Base-by-base conservation (phyloP, 1,284 basidiomycete genomes). In the Irpex sp. region DNA sequence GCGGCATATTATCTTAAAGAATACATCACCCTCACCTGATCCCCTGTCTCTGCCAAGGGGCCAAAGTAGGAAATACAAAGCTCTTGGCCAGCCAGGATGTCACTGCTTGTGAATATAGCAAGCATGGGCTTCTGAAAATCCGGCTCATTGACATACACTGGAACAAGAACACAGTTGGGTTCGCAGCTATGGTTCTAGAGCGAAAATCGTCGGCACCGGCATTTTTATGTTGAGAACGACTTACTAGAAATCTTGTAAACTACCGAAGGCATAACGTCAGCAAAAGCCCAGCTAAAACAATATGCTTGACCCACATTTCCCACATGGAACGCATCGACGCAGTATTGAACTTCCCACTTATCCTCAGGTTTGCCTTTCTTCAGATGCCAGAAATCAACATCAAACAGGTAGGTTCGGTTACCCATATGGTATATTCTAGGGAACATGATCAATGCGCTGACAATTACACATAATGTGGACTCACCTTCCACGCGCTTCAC, bases 131-230 rank as follows among this genome's bases (percentile, higher is more conserved):
- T 80, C 11, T 77, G 73, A 54, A 84, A 72, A 71, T 80, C 72
- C 62, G 79, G 69, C 68, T 82, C 81, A 60, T 83, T 80, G 65
- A 82, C 79, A 68, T 86, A 87, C 13, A 38, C 87, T 88, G 1
- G 91, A 81, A n/a, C 83, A 81, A 9, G 94, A 82, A 4, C 74
- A 74, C 92, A 86, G 72, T 97, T 97, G 0, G 95, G 94, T 65
- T 93, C 87, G 71, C 94, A 97, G 15, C 91, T 94, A 70, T 97
- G 94, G 70, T 96, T 96, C 92, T 94, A 65, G 21, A 19, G 15
- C 68, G 59, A 65, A 60, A 51, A 40, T 37, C 17, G 52, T 15
- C 47, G 26, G 51, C 48, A 44, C 57, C 11, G 68, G 69, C 67
- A 65, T 75, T 74, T 59, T 15, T 44, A 44, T 59, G 19, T 69